Evolutionary conservation across 208 protist species (phyloP).

Genomic region (Spongospora subterranea): DNA sequence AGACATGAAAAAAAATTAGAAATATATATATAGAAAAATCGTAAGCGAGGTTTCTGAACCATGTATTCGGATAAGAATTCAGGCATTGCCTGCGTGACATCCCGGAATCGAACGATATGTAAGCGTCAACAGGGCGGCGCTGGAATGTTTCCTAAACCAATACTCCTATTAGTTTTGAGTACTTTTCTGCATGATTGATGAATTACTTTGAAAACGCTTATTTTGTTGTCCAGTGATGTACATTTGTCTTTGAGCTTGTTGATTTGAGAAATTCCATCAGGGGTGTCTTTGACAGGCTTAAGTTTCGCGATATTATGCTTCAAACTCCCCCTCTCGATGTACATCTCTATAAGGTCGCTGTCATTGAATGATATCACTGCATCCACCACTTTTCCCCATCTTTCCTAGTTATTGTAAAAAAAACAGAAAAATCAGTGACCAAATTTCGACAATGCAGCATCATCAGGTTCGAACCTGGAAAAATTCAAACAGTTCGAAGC

Average conservation of each 20-base stretch:
- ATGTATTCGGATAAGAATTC: background rate
- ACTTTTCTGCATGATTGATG: background rate
- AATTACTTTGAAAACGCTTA: conserved; percentile 40
- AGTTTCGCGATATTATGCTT: conserved; percentile 10
- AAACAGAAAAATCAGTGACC: background rate
- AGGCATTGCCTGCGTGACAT: background rate
- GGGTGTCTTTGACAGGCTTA: background rate
- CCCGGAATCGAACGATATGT: conserved; percentile 45
- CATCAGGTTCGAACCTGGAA: too few relatives aligned
- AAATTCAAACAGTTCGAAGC: background rate
- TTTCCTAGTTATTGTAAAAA: background rate
- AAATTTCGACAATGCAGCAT: background rate
- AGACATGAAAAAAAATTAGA: background rate
- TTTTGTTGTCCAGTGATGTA: background rate
- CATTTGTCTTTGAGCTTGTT: background rate
- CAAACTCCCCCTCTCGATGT: conserved; percentile 1
- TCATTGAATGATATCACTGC: conserved; percentile 34
- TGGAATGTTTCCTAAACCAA: background rate
- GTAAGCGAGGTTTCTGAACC: too few relatives aligned
- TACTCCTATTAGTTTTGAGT: background rate
- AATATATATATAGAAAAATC: too few relatives aligned
- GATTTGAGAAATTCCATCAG: background rate
- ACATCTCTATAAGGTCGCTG: conserved; percentile 36
- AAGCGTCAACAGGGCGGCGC: conserved; percentile 13
- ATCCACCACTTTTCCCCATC: conserved; percentile 35